Evolutionary conservation across 2,329 filamentous ascomycete genomes (phyloP), one percentile per base, ranked within the genome.

Genomic region (Purpureocillium lavendulum): DNA sequence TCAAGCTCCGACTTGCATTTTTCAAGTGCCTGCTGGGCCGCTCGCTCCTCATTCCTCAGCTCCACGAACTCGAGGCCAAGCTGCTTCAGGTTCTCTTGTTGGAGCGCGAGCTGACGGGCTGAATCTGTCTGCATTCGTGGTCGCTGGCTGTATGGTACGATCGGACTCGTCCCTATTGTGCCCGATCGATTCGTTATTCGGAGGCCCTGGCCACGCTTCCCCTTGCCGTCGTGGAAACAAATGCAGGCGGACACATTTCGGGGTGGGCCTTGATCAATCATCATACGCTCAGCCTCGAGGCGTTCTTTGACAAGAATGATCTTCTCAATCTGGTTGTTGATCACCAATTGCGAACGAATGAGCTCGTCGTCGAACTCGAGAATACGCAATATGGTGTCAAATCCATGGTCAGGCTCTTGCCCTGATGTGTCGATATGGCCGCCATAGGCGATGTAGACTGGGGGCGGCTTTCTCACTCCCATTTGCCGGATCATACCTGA

Each of bases 251-350:
- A 75, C 10, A 90, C 85, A 46, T 95, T 90, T 12, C 62, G 70
- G 1, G 82, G 79, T n/a, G 63, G 60, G 4, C 66, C 67, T 31
- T 64, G 70, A 39, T 72, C 69, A 44, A 83, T 77, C 73, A 95
- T 85, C 34, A 85, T 73, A 4, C 70, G 64, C 33, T 82, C 70
- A 1, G 82, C 92, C 40, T 86, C 74, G 2, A 70, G 60, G 21
- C 84, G 70, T 24, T 82, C 69, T 40, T 80, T 69, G 39, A 96
- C 78, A 1, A 98, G 69, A 6, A 95, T 76, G 7, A 82, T 78
- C 58, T 96, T 89, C 45, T 98, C 92, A 38, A 96, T 87, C 7
- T 67, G 64, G 49, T 87, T 75, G 45, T 81, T 82, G 56, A 97
- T 92, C 52, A 98, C 82, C 35, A 97, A 67, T 43, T 88, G 82